Evolutionary conservation across 352 stramenopile species (phyloP).

Genomic region (Globisporangium uncinulatum): DNA sequence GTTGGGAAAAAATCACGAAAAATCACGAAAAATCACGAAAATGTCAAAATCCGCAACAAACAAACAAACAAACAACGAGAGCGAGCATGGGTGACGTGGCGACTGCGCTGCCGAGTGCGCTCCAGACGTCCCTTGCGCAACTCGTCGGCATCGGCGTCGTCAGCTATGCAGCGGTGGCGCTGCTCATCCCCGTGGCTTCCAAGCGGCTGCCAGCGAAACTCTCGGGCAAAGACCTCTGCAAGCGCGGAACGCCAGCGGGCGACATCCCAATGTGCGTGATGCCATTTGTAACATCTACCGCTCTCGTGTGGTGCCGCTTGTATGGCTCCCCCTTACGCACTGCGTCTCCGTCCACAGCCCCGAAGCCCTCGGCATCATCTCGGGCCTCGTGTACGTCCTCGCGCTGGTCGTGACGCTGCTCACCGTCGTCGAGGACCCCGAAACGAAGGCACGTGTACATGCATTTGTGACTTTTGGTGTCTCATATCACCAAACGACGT

Average conservation of each 20-base stretch:
- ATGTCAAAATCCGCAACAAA: not conserved
- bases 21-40: no score
- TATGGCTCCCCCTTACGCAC: not conserved
- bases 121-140: slow-evolving; percentile 39
- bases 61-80: slow-evolving; percentile 4
- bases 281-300: not conserved
- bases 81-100: no score
- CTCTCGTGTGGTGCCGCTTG: not conserved
- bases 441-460: slow-evolving; percentile 36
- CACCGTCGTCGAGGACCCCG: slow-evolving; percentile 53
- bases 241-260: slow-evolving; percentile 80
- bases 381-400: slow-evolving; percentile 78
- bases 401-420: slow-evolving; percentile 66
- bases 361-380: slow-evolving; percentile 85
- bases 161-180: slow-evolving; percentile 51
- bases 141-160: slow-evolving; percentile 46
- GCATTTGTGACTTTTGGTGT: no score
- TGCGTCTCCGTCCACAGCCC: slow-evolving; percentile 35
- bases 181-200: slow-evolving; percentile 57
- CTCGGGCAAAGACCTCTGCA: slow-evolving; percentile 91
- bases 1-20: no score
- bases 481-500: no score
- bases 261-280: slow-evolving; percentile 80
- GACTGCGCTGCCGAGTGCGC: slow-evolving; percentile 15
- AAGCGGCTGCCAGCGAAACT: slow-evolving; percentile 75